These are phyloP conservation scores for Epichloe amarillans DNA, from an alignment of 2,329 filamentous ascomycete species.

Conservation along the genomic window DNA sequence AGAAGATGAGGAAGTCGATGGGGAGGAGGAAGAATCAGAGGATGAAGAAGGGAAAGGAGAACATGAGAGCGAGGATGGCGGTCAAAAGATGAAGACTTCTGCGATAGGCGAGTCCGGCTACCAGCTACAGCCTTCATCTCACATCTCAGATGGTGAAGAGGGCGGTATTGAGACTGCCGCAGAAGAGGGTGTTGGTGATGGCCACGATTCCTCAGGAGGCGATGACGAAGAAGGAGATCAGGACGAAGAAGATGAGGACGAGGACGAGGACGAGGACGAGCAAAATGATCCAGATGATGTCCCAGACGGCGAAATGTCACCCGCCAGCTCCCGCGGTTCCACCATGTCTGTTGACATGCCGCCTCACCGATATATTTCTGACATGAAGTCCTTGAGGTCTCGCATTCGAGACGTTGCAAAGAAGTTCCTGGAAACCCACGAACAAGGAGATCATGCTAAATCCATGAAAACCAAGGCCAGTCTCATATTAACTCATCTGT, in stretches of 20 bases:
- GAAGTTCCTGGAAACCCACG: constrained; percentile 72
- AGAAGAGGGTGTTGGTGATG: constrained; percentile 25
- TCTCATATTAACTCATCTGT: constrained; percentile 61
- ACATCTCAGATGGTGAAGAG: constrained; percentile 6
- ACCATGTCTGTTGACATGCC: constrained; percentile 50
- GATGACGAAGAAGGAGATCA: constrained; percentile 38
- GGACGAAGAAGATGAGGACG: constrained; percentile 32
- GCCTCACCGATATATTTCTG: constrained; percentile 32
- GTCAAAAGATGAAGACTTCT: constrained; percentile 14
- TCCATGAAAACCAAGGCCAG: constrained; percentile 67
- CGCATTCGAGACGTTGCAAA: constrained; percentile 66
- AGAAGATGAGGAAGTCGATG: constrained; percentile 5
- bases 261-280: constrained; percentile 38
- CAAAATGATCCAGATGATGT: constrained; percentile 38
- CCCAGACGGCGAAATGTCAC: constrained; percentile 45
- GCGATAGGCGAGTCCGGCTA: not conserved
- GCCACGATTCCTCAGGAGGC: constrained; percentile 25
- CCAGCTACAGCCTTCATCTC: not conserved
- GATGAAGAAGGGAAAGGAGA: not conserved
- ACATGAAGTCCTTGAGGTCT: constrained; percentile 42
- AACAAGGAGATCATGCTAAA: constrained; percentile 58
- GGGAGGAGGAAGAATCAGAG: not conserved
- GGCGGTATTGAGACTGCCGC: constrained; percentile 15
- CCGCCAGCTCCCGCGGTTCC: constrained; percentile 51
- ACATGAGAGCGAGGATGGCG: not conserved